Evolutionary conservation across 441 rosid genomes (phyloP), one percentile per base, ranked within the genome.

Genomic region (Jatropha podagrica): DNA sequence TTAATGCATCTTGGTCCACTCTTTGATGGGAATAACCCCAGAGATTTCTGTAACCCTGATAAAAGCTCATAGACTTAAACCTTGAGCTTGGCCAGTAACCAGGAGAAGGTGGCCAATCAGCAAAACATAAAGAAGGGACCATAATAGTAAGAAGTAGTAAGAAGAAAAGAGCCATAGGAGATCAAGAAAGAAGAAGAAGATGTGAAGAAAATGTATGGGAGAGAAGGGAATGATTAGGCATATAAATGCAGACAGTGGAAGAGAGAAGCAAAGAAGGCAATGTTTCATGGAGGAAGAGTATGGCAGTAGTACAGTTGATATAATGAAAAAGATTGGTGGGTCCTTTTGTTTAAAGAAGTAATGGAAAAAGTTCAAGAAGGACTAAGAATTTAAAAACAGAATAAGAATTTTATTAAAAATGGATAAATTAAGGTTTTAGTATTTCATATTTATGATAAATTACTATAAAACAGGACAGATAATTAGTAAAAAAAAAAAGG

Each of bases 11-110:
- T 76, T 84, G 91, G 79, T 87, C 90, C 52, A 78, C 78, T 51
- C 86, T 84, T 81, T 91, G 96, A 80, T 95, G 98, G 49, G 86
- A 84, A 69, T 91, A 90, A 67, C 97, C 98, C 98, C 97, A 95
- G 11, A 95, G 93, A 74, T 88, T 92, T 74, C 76, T 89, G 76
- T 85, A 91, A 0, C 97, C 97, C 42, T 88, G 75, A 75, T 85
- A 84, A 74, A 91, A 95, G 85, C 85, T 89, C 81, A 89, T 65
- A 26, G 97, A 73, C 79, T 79, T 81, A 86, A 92, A 87, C 82
- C 80, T 90, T 20, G 96, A 74, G 81, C 97, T 95, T 69, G 97
- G 98, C 93, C 93, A 86, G 80, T 91, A 93, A 52, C 96, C 98
- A 74, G 98, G 98, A 68, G 94, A 86, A 59, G 97, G 97, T 32